phyloP scores from a whole-genome alignment of 768 basidiomycete species.

The Lepiota brunneoincarnata region DNA sequence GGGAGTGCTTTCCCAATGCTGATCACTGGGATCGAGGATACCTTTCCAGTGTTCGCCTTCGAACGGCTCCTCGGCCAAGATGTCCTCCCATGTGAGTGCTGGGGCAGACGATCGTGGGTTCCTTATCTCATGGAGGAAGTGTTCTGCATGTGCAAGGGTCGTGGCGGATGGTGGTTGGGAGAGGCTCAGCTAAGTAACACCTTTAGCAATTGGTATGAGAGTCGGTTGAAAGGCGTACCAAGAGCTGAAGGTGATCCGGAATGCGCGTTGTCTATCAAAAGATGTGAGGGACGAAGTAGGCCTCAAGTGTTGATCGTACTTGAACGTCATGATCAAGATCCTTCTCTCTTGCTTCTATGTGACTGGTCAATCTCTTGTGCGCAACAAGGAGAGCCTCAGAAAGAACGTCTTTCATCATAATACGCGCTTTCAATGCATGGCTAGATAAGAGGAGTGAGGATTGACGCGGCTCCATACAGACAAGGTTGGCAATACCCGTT shows the following conservation, averaged over 20 bases:
- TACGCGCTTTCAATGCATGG: conserved; percentile 63
- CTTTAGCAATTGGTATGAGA: background rate
- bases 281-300: background rate
- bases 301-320: conserved; percentile 27
- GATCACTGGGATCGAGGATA: conserved; percentile 34
- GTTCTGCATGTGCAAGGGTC: conserved; percentile 53
- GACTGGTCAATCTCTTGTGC: conserved; percentile 49
- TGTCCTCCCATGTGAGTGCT: conserved; percentile 71
- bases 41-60: conserved; percentile 88
- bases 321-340: conserved; percentile 70
- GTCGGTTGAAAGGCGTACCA: conserved; percentile 40
- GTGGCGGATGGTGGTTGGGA: conserved; percentile 47
- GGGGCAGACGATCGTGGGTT: conserved; percentile 41
- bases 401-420: conserved; percentile 60
- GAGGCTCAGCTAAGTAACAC: conserved; percentile 46
- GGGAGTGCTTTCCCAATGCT: conserved; percentile 57
- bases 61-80: conserved; percentile 78
- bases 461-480: conserved; percentile 1
- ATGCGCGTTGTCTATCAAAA: conserved; percentile 49
- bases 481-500: conserved; percentile 43
- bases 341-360: conserved; percentile 39
- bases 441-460: conserved; percentile 29
- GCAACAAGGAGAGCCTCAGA: conserved; percentile 59
- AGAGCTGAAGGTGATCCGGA: conserved; percentile 70
- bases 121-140: conserved; percentile 43